Conservation (phyloP, 805 yeast genomes). For the Kazachstania taianensis region DNA sequence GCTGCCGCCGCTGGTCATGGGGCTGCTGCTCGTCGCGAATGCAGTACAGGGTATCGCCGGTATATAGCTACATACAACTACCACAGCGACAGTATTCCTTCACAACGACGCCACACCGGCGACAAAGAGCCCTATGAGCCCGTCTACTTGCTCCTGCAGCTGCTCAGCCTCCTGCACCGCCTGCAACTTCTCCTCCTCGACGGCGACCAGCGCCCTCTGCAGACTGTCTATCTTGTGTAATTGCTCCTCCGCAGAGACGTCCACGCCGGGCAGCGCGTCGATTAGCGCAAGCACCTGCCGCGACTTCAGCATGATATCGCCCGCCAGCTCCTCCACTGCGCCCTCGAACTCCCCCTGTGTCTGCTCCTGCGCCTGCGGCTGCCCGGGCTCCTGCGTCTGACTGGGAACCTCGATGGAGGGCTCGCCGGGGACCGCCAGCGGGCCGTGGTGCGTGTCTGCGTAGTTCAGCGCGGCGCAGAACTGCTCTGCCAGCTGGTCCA, state of each 20-base stretch:
- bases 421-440: constrained; percentile 15
- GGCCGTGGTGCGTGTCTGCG: constrained; percentile 64
- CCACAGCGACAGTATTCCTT: too few species aligned
- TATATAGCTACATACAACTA: too few species aligned
- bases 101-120: constrained; percentile 31
- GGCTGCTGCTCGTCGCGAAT: constrained; percentile 19
- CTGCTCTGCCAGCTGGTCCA: constrained; percentile 71
- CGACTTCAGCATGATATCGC: constrained; percentile 76
- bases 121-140: constrained; percentile 44
- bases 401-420: constrained; percentile 27
- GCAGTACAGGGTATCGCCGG: too few species aligned
- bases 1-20: too few species aligned
- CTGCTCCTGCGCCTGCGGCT: constrained; percentile 44
- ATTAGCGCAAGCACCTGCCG: constrained; percentile 80
- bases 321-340: constrained; percentile 65
- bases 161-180: constrained; percentile 57
- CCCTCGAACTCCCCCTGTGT: constrained; percentile 35
- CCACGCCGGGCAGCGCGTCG: constrained; percentile 87
- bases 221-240: constrained; percentile 50
- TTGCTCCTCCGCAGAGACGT: constrained; percentile 70
- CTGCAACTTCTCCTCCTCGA: constrained; percentile 47
- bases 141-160: constrained; percentile 52
- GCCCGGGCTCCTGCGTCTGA: constrained; percentile 38
- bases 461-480: constrained; percentile 70
- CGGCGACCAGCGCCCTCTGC: constrained; percentile 48